A percentile compares a stretch with the other conserved stretches of the same genome.
Conservation (phyloP, 352 stramenopile genomes). For the Pythium coloratum region DNA sequence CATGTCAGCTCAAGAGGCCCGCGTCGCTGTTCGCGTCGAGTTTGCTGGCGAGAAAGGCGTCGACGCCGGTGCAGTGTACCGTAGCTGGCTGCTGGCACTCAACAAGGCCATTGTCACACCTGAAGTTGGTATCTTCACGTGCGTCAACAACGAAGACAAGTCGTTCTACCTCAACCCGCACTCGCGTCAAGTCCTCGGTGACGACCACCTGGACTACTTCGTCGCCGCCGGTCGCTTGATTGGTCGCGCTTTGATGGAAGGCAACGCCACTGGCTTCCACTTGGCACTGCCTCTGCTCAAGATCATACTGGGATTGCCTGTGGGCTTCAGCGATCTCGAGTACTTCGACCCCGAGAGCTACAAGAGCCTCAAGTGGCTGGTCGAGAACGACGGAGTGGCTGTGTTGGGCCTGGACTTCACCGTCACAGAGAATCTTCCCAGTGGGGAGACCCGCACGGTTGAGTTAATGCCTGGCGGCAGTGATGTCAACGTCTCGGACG, state of each 20-base stretch:
- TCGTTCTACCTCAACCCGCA: constrained; percentile 69
- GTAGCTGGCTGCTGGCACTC: constrained; percentile 79
- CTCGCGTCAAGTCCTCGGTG: constrained; percentile 52
- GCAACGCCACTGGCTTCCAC: constrained; percentile 94
- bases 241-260: constrained; percentile 77
- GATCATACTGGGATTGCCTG: constrained; percentile 94
- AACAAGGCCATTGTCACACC: constrained; percentile 11
- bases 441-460: constrained; percentile 28
- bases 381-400: constrained; percentile 59
- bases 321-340: constrained; percentile 94
- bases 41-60: constrained; percentile 69
- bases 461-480: constrained; percentile 65
- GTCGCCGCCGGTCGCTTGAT: constrained; percentile 58
- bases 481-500: constrained; percentile 89
- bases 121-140: constrained; percentile 50
- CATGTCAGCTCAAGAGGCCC: too few relatives aligned
- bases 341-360: constrained; percentile 67
- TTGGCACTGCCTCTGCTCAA: constrained; percentile 96
- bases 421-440: constrained; percentile 32
- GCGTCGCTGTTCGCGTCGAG: constrained; percentile 43
- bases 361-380: constrained; percentile 65
- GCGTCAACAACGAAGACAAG: constrained; percentile 51
- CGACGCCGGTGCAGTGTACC: constrained; percentile 73
- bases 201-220: constrained; percentile 70
- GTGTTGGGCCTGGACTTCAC: constrained; percentile 68